Percentiles rank a stretch among this genome's conserved stretches.
Conservation (phyloP, 2,329 filamentous ascomycete genomes). For the Colletotrichum eremochloae region DNA sequence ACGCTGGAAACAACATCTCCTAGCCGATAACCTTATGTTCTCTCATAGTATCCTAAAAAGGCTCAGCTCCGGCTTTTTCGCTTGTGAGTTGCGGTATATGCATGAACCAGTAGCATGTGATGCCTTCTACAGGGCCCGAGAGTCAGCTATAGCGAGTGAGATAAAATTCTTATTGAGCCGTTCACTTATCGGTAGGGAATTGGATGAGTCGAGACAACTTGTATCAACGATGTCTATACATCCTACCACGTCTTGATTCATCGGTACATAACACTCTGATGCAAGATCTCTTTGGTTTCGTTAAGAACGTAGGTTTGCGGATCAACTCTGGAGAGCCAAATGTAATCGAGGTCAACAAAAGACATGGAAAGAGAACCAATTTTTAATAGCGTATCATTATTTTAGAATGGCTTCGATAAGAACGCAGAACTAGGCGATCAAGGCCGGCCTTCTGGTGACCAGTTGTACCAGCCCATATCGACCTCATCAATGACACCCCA, state of each 20-base stretch:
- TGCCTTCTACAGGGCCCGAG: too few relatives aligned
- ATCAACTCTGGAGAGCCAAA: too few relatives aligned
- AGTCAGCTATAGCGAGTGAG: too few relatives aligned
- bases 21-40: neutral
- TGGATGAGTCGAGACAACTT: conserved; percentile 24
- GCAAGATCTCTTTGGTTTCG: neutral
- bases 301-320: too few relatives aligned
- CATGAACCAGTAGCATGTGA: too few relatives aligned
- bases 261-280: neutral
- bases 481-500: conserved; percentile 45
- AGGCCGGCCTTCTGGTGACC: conserved; percentile 36
- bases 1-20: neutral
- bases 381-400: too few relatives aligned
- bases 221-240: conserved; percentile 6
- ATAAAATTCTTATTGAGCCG: too few relatives aligned
- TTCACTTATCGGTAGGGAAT: neutral
- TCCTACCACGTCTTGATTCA: neutral
- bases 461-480: conserved; percentile 46
- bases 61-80: conserved; percentile 70
- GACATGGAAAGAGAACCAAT: too few relatives aligned
- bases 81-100: conserved; percentile 60
- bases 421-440: neutral
- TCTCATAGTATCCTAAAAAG: conserved; percentile 58
- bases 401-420: too few relatives aligned
- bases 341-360: too few relatives aligned